Evolutionary conservation across 768 basidiomycete species (phyloP), one percentile per base, ranked within the genome.

Genomic region (Trametopsis cervina): DNA sequence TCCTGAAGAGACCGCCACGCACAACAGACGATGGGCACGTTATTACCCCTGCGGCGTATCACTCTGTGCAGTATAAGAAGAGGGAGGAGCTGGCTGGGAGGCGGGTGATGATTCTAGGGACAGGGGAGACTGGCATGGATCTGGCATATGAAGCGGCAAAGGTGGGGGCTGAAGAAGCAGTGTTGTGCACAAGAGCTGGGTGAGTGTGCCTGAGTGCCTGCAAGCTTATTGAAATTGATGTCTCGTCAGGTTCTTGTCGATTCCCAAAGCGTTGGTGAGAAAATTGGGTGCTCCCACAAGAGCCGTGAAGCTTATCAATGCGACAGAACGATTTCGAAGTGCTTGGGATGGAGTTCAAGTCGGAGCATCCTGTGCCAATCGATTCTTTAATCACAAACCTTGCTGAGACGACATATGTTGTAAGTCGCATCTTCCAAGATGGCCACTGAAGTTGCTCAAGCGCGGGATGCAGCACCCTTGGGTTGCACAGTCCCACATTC

Each of bases 111-210:
- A 69, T 83, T 20, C 66, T 81, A 15, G 80, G 80, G 0, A 75
- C 72, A 9, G 80, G 80, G 2, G 80, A 83, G 59, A 83, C 80
- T 4, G 78, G 78, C 2, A 76, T 79, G 75, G 80, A 83, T 53
- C 60, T 83, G 15, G 76, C 71, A 24, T 73, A 73, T 49, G 72
- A 72, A 52, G 62, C 70, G 44, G 70, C 66, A 5, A 73, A 80
- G 54, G 74, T 74, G 0, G 71, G 71, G 2, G 75, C 78, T 3
- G 68, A 69, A 45, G 70, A 78, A 55, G 75, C 76, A 0, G 69
- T 72, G 5, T 62, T 83, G 25, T 80, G 78, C 53, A 68, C 75
- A 25, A 65, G 78, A 35, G 67, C 68, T 21, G 77, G 78, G 73
- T 72, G 51, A n/a, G n/a, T n/a, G n/a, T n/a, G n/a, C n/a, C n/a